phyloP scores from a whole-genome alignment of 2,329 filamentous ascomycete genomes.

The Pezicula radicicola region DNA sequence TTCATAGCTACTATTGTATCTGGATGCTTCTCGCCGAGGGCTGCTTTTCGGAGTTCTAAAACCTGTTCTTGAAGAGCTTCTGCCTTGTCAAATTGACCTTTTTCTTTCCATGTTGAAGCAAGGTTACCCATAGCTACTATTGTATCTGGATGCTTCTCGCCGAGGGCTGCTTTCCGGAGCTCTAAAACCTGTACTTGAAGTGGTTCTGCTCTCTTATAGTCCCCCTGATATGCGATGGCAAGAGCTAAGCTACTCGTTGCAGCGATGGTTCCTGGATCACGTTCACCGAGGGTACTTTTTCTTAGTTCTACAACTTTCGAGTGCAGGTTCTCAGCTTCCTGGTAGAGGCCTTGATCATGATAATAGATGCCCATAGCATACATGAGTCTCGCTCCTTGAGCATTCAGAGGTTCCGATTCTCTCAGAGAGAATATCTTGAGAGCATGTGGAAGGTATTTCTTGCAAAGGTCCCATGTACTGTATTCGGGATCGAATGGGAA shows the following conservation, averaged over 20 bases:
- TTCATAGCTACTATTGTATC: constrained; percentile 20
- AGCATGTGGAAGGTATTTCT: constrained; percentile 28
- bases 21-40: constrained; percentile 22
- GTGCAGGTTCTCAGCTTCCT: too few relatives aligned
- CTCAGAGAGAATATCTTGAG: constrained; percentile 21
- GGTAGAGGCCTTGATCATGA: too few relatives aligned
- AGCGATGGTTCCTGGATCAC: too few relatives aligned
- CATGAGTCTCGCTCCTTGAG: constrained; percentile 7
- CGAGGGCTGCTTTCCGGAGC: not conserved
- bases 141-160: not conserved
- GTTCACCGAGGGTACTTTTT: too few relatives aligned
- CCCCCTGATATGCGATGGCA: not conserved
- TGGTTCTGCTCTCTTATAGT: not conserved
- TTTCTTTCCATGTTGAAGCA: not conserved
- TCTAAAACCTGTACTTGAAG: not conserved
- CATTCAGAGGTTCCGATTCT: constrained; percentile 13
- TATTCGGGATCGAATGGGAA: constrained; percentile 14
- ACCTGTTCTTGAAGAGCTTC: constrained; percentile 15
- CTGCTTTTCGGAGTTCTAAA: constrained; percentile 10
- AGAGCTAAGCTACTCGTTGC: too few relatives aligned
- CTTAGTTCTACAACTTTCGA: too few relatives aligned
- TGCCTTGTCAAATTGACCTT: constrained; percentile 23
- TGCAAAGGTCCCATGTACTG: constrained; percentile 20
- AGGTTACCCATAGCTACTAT: not conserved
- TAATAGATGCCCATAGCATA: constrained; percentile 20